Evolutionary conservation across 306 rosid genomes (phyloP).

Genomic region (cucumber (Cucumis sativus)): Cucumber_9930_V3 NC_026661.2:14912501-14913000

Average conservation of each 20-base stretch:
- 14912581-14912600: not conserved
- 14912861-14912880: constrained; percentile 8
- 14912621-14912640: not conserved
- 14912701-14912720: constrained; percentile 45
- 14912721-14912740: constrained; percentile 91
- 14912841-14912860: constrained; percentile 14
- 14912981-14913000: constrained; percentile 46
- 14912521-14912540: not conserved
- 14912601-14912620: not conserved
- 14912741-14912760: constrained; percentile 92
- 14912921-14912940: constrained; percentile 87
- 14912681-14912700: not conserved
- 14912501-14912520: not conserved
- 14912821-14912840: constrained; percentile 8
- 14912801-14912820: constrained; percentile 97
- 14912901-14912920: constrained; percentile 99
- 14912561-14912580: not conserved
- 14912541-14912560: not conserved
- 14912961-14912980: constrained; percentile 62
- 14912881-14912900: constrained; percentile 11
- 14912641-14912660: not conserved
- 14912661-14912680: not conserved
- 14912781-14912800: constrained; percentile 76
- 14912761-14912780: constrained; percentile 97
- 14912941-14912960: constrained; percentile 83